Conservation (phyloP, 441 rosid species). For the Codiaeum variegatum region DNA sequence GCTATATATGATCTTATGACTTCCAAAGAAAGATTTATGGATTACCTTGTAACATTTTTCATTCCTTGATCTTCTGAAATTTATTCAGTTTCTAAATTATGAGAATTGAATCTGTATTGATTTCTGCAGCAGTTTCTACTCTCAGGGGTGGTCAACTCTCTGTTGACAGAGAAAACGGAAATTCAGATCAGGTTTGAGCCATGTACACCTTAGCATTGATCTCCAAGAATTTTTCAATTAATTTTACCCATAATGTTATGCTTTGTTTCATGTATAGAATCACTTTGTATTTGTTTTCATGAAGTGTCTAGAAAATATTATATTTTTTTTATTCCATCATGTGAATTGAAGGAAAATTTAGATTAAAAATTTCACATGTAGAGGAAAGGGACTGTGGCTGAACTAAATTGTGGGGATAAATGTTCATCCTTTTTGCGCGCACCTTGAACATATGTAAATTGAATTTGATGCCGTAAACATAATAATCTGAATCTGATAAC, state of each 20-base stretch:
- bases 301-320: not conserved
- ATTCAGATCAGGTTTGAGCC: slow-evolving; percentile 26
- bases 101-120: slow-evolving; percentile 15
- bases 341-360: not conserved
- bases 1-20: slow-evolving; percentile 13
- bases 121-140: slow-evolving; percentile 29
- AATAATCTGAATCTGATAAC: not conserved
- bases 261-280: slow-evolving; percentile 2
- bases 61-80: not conserved
- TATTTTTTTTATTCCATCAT: not conserved
- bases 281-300: not conserved
- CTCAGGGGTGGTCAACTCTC: slow-evolving; percentile 18
- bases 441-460: not conserved
- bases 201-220: not conserved
- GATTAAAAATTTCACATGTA: not conserved
- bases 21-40: slow-evolving; percentile 28
- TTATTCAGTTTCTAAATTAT: not conserved
- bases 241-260: not conserved
- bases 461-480: not conserved
- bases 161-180: slow-evolving; percentile 21
- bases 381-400: not conserved
- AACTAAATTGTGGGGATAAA: not conserved
- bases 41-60: not conserved
- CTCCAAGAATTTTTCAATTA: not conserved
- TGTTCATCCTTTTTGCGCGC: not conserved